Conservation (phyloP, 1,284 basidiomycete genomes). For the Melampsora medusae region DNA sequence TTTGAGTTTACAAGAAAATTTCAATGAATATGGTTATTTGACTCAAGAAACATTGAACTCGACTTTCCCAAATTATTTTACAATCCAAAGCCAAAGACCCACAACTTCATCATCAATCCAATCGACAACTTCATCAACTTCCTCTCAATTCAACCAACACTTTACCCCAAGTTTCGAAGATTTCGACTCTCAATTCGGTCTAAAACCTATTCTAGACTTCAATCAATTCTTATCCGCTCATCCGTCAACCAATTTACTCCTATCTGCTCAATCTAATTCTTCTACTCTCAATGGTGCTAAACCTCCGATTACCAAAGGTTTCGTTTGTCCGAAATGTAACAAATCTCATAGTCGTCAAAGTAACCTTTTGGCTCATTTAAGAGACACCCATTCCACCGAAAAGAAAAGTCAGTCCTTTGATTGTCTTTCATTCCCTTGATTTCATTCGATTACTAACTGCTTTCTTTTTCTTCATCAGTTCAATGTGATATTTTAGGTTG, state of each 20-base stretch:
- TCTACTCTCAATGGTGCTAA: no score
- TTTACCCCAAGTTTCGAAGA: no score
- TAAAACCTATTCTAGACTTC: not conserved
- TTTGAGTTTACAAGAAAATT: no score
- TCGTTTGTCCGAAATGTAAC: constrained; percentile 38
- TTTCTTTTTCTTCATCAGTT: constrained; percentile 9
- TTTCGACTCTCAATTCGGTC: no score
- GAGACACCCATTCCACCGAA: constrained; percentile 40
- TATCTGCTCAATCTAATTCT: not conserved
- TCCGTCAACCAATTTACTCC: not conserved
- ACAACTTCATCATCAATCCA: no score
- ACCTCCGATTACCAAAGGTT: not conserved
- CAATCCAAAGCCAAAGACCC: no score
- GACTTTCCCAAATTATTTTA: no score
- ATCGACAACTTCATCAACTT: no score
- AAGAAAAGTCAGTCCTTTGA: constrained; percentile 22
- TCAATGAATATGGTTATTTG: no score
- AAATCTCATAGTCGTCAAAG: constrained; percentile 41
- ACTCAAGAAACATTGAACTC: no score
- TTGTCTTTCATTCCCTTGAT: not conserved
- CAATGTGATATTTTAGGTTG: constrained; percentile 33
- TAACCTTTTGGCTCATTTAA: constrained; percentile 39
- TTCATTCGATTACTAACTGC: not conserved
- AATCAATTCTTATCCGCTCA: not conserved
- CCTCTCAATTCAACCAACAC: no score